Evolutionary conservation across 2,329 filamentous ascomycete species (phyloP).

Genomic region (Talaromyces pinophilus): DNA sequence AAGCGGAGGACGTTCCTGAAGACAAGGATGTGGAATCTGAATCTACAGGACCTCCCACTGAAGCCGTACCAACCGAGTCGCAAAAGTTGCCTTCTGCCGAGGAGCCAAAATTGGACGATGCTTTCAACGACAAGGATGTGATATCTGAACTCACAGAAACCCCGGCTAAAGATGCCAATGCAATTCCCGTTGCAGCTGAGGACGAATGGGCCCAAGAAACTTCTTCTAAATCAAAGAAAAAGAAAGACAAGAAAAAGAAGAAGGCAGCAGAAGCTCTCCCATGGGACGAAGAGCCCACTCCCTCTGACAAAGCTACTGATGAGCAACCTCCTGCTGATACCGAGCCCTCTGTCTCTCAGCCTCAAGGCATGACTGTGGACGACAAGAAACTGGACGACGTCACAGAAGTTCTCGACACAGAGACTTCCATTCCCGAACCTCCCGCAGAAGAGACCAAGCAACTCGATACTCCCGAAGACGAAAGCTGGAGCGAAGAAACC

Average conservation of each 20-base stretch:
- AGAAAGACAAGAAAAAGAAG: slow-evolving; percentile 29
- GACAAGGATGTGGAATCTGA: background rate
- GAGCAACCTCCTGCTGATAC: background rate
- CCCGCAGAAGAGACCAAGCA: slow-evolving; percentile 1
- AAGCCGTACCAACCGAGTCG: background rate
- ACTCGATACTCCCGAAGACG: background rate
- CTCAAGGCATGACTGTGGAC: background rate
- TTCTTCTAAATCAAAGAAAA: slow-evolving; percentile 37
- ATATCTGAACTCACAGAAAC: background rate
- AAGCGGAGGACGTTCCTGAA: background rate
- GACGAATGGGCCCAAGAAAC: background rate
- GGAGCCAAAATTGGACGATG: background rate
- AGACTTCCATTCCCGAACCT: background rate
- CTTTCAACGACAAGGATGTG: background rate
- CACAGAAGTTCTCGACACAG: background rate
- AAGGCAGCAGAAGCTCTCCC: slow-evolving; percentile 23
- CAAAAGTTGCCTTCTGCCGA: background rate
- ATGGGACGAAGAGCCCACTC: slow-evolving; percentile 31
- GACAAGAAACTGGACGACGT: background rate
- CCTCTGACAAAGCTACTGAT: background rate
- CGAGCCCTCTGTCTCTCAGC: background rate
- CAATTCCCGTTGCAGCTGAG: background rate
- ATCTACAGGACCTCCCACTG: background rate
- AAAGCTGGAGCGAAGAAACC: slow-evolving; percentile 8
- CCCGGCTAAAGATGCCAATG: background rate